Base-by-base conservation (phyloP, 1,284 basidiomycete species). In the Ceratobasidium sp. region DNA sequence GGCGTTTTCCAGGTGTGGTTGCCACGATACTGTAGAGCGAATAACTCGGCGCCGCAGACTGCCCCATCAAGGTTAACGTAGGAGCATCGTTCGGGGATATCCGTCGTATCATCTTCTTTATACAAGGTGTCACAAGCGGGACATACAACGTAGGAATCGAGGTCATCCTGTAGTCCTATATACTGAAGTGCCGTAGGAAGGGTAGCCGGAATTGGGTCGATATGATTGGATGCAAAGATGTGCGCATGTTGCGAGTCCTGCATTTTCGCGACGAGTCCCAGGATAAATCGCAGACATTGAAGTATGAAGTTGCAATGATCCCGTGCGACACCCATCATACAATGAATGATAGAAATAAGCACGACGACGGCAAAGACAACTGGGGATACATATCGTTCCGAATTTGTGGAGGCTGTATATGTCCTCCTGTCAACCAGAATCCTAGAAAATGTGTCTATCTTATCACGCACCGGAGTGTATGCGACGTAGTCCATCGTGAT, bases 311-410 rank as follows among this genome's bases (percentile, higher is more conserved):
- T 33, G 14, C 53, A 56, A 12, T 33, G 28, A 3, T 56, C 53
- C 14, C 53, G 53, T 33, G 53, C 28, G 3, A 56, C 53, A 8
- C 53, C 53, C 53, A 56, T 56, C 28, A 56, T 56, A 16, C 53
- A 56, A 36, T 56, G 53, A 4, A 56, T 5, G 21, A 56, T 33
- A 18, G 53, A 25, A n/a, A 56, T 33, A 0, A 56, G 4, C 18
- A 56, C 33, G 14, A 56, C 14, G n/a, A 1, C 4, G 14, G 53
- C 53, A 1, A 14, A 36, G 14, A 56, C 53, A 56, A 56, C 1
- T n/a, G 53, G 53, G 0, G 53, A 56, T 4, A 33, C 33, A 23
- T 23, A 23, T 49, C 21, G 48, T 21, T 23, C 6, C 23, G 48
- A 6, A 21, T 21, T 23, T 6, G 46, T 6, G 21, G 7, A 4